Conservation (phyloP, 345 rosid genomes). For the Bruguiera gymnorhiza region DNA sequence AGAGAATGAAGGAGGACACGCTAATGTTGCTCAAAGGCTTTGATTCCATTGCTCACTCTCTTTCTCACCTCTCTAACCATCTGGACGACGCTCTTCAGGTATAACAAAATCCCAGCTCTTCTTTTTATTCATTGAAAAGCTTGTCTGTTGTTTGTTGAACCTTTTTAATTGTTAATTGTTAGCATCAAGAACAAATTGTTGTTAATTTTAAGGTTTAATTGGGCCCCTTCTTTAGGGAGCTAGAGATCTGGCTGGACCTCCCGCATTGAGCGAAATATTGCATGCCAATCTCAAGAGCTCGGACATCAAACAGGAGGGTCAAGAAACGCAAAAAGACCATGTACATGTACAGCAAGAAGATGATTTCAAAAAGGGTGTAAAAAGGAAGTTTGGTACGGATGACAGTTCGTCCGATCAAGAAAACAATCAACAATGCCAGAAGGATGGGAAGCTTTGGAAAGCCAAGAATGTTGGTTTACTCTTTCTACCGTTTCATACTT, state of each 20-base stretch:
- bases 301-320: slow-evolving; percentile 29
- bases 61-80: slow-evolving; percentile 75
- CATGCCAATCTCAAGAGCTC: slow-evolving; percentile 39
- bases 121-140: neutral
- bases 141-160: neutral
- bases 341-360: slow-evolving; percentile 18
- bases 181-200: no score
- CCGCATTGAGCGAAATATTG: slow-evolving; percentile 65
- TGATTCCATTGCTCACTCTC: slow-evolving; percentile 66
- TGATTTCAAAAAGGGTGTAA: slow-evolving; percentile 38
- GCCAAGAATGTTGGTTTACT: slow-evolving; percentile 60
- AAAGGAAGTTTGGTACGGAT: slow-evolving; percentile 64
- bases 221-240: slow-evolving; percentile 51
- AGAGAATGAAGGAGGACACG: slow-evolving; percentile 70
- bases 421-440: slow-evolving; percentile 34
- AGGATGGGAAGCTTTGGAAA: slow-evolving; percentile 50
- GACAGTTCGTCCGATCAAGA: slow-evolving; percentile 33
- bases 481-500: neutral
- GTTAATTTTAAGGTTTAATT: neutral
- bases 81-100: slow-evolving; percentile 93
- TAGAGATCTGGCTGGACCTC: slow-evolving; percentile 75
- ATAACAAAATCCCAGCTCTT: neutral
- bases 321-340: slow-evolving; percentile 4
- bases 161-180: neutral
- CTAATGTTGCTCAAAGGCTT: slow-evolving; percentile 81